Evolutionary conservation across 2,329 filamentous ascomycete genomes (phyloP), one percentile per base, ranked within the genome.

Genomic region (Pseudopithomyces maydicus): DNA sequence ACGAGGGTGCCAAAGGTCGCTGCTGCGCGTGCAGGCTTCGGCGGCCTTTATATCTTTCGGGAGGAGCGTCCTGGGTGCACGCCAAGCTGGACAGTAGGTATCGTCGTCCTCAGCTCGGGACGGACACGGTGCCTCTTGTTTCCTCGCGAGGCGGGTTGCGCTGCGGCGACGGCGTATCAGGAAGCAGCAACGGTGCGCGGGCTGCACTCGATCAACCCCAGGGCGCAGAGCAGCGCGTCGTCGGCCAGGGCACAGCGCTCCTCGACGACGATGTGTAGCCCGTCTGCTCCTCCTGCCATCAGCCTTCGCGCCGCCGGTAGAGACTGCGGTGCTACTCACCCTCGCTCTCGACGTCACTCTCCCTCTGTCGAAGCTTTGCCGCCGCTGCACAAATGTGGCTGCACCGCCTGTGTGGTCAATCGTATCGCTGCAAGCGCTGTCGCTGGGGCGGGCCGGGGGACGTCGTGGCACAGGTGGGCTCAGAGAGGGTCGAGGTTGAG

Each of bases 11-110:
- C 57, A 62, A 63, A 63, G 57, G 53, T 63, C 52, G 60, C 36
- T 43, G 55, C 58, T 52, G 55, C 53, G 41, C 43, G 56, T 50
- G 35, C 64, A 52, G 69, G 64, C 62, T 62, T 57, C 45, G 43
- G 54, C 56, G 66, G 62, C 66, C 59, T 59, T 71, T 71, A 68
- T 69, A 67, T 73, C 57, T 64, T 46, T 60, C 62, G 64, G 63
- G 62, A n/a, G 51, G 26, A 58, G 61, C 35, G 57, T 58, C 59
- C 52, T 71, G 70, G 66, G 67, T 74, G 69, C 70, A 72, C n/a
- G 49, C 64, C 63, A 57, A 62, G 57, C 55, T 29, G 26, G 26
- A 8, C 8, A 29, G 26, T 29, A 29, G 26, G 5, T 23, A 42
- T 23, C 50, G 43, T 49, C 20, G 38, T 14, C 43, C 32, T 56